Base-by-base conservation (phyloP, 148 eudicot species). In the Hydrangea macrophylla region DNA sequence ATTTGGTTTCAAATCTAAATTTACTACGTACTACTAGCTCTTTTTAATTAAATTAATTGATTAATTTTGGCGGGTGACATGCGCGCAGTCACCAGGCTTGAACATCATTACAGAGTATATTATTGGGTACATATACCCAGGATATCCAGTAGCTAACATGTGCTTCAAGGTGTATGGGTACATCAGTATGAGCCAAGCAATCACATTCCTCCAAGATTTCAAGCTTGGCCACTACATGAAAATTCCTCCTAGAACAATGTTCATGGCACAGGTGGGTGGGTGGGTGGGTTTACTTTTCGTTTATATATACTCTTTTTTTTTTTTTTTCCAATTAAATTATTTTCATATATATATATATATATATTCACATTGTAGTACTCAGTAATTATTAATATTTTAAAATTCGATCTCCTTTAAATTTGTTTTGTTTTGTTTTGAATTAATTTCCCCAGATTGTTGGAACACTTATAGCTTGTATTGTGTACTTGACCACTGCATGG, bases 221-320 rank as follows among this genome's bases (percentile, higher is more conserved):
- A 95, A 95, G 77, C 97, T 95, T 59, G 99, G 99, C 11, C 99
- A 95, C 69, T 95, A 91, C 75, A 95, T 95, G 99, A 95, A 95
- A 77, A 89, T 95, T 60, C 97, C 99, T 28, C 97, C 99, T 0
- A 80, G 93, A 78, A 85, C 87, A 28, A 94, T 94, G 99, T 94
- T 88, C 85, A 85, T 94, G 97, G 99, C 97, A 23, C 98, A 94
- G 85, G 97, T 88, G 51, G 72, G 75, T 67, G 36, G 39, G 31
- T 9, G 31, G n/a, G n/a, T n/a, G n/a, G n/a, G n/a, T n/a, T n/a
- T n/a, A n/a, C n/a, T n/a, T n/a, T n/a, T n/a, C n/a, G n/a, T n/a
- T n/a, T n/a, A n/a, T n/a, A n/a, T 26, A 12, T 23, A 25, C 5
- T 7, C 12, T 12, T 11, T 2, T 13, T 48, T 20, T 7, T 22